phyloP scores from a whole-genome alignment of 805 yeast species.

The Brettanomyces bruxellensis region DNA sequence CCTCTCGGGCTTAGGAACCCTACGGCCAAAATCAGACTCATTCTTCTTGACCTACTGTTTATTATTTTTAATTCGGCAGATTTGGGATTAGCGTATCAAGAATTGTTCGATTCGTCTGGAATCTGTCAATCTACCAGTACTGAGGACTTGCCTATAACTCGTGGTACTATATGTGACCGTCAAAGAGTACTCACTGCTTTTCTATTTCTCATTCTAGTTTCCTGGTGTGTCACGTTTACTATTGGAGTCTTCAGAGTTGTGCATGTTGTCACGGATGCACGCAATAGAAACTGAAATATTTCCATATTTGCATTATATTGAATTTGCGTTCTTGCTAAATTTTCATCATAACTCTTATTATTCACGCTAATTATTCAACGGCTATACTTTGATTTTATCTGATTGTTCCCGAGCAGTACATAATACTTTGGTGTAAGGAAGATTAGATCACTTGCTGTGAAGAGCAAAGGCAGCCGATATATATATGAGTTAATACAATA shows the following conservation, averaged over 20 bases:
- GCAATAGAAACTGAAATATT: background rate
- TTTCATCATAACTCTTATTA: background rate
- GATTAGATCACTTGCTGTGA: no score
- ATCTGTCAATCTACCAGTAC: constrained; percentile 39
- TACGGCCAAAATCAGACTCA: constrained; percentile 67
- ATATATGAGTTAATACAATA: no score
- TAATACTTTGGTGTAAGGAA: no score
- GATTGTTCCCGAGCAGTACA: no score
- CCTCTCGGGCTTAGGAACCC: constrained; percentile 90
- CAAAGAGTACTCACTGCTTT: constrained; percentile 76
- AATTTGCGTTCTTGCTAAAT: background rate
- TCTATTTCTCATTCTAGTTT: constrained; percentile 59
- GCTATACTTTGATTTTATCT: no score
- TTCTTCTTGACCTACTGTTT: constrained; percentile 75
- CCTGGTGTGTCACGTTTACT: constrained; percentile 83
- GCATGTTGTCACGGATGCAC: constrained; percentile 36
- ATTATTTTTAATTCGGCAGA: constrained; percentile 87
- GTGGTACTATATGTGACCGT: constrained; percentile 49
- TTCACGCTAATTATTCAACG: background rate
- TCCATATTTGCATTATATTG: no score
- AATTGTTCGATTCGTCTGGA: constrained; percentile 76
- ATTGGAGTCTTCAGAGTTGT: constrained; percentile 79
- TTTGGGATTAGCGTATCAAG: constrained; percentile 74
- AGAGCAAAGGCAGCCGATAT: no score
- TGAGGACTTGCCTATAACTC: background rate